Conservation (phyloP, 306 rosid genomes). For the Casuarina cunninghamiana region DNA sequence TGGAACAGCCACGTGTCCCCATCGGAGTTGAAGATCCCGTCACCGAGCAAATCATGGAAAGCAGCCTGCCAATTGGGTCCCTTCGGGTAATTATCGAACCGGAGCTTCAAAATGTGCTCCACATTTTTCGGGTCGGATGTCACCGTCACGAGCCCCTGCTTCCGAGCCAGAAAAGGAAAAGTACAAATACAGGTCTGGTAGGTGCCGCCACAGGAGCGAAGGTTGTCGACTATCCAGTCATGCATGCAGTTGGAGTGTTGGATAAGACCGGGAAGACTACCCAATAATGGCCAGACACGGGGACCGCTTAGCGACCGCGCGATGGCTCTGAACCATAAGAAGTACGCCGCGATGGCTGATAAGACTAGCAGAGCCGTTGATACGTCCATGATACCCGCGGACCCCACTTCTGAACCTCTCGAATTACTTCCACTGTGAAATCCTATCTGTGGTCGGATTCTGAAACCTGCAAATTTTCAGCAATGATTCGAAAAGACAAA, state of each 20-base stretch:
- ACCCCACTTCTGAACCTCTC: not conserved
- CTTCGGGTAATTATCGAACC: conserved; percentile 89
- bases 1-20: conserved; percentile 91
- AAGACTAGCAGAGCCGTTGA: conserved; percentile 49
- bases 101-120: conserved; percentile 77
- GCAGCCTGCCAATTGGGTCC: conserved; percentile 86
- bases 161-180: conserved; percentile 65
- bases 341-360: conserved; percentile 53
- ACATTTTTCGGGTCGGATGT: conserved; percentile 88
- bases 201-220: conserved; percentile 76
- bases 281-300: conserved; percentile 88
- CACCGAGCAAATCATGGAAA: conserved; percentile 81
- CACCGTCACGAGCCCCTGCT: conserved; percentile 80
- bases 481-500: not conserved
- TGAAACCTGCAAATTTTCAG: not conserved
- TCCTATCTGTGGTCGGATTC: no score
- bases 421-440: not conserved
- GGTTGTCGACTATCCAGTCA: conserved; percentile 88
- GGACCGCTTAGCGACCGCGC: conserved; percentile 64
- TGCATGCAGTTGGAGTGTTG: conserved; percentile 71
- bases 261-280: conserved; percentile 78
- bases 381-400: conserved; percentile 53
- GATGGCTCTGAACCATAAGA: conserved; percentile 61
- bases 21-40: conserved; percentile 85
- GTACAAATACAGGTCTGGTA: conserved; percentile 81